These are phyloP conservation scores for Colletotrichum orchidophilum DNA, from an alignment of 2,329 filamentous ascomycete species.

Conservation along the genomic window DNA sequence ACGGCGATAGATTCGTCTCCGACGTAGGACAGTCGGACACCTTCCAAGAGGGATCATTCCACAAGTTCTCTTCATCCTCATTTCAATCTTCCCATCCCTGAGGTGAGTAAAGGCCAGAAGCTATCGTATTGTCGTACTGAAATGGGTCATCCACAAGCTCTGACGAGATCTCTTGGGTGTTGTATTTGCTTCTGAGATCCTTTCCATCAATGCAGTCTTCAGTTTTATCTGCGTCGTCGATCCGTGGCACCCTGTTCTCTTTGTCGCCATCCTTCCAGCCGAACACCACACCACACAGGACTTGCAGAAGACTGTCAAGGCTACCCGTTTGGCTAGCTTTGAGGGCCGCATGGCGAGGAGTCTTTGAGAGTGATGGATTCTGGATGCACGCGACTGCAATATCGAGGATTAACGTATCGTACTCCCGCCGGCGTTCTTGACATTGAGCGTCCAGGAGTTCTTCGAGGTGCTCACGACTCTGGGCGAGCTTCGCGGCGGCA, in stretches of 20 bases:
- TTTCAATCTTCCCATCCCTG: neutral
- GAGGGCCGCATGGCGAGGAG: constrained; percentile 1
- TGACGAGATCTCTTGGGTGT: too few species aligned
- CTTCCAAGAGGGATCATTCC: neutral
- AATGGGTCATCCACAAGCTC: too few species aligned
- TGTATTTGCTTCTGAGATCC: too few species aligned
- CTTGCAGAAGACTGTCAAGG: constrained; percentile 28
- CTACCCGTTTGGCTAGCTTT: constrained; percentile 27
- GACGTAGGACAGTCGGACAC: neutral
- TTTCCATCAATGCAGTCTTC: too few species aligned
- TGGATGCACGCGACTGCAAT: neutral
- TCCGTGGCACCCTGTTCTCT: too few species aligned
- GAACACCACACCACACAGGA: constrained; percentile 1
- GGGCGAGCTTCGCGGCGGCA: constrained; percentile 13
- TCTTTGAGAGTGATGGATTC: neutral
- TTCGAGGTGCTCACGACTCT: constrained; percentile 23
- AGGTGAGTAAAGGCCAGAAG: neutral
- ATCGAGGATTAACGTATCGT: neutral
- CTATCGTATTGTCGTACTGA: neutral
- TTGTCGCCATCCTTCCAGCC: neutral
- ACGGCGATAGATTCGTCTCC: neutral
- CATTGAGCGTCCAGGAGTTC: constrained; percentile 15
- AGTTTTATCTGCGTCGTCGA: too few species aligned
- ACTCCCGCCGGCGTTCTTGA: constrained; percentile 5
- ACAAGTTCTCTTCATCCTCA: neutral